phyloP scores from a whole-genome alignment of 1,139 yeast genomes.

The Blastobotrys raffinosifermentans region DNA sequence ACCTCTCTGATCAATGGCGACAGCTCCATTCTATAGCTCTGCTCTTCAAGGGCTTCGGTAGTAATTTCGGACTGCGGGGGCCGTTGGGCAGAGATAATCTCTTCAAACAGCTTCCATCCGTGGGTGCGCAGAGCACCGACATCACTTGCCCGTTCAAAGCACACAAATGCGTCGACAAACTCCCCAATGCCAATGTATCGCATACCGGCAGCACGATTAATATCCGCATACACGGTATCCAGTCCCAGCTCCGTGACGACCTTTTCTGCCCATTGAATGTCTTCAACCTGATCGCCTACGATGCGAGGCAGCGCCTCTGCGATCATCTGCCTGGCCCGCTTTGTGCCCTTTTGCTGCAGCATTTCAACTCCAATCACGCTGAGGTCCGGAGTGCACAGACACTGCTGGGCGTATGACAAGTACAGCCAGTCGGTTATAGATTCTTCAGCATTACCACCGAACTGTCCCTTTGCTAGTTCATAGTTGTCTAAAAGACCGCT shows the following conservation, averaged over 20 bases:
- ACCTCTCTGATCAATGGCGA: slow-evolving; percentile 61
- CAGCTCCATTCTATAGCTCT: slow-evolving; percentile 17
- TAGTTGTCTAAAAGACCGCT: slow-evolving; percentile 54
- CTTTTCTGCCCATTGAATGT: slow-evolving; percentile 73
- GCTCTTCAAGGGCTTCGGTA: slow-evolving; percentile 27
- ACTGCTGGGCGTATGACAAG: slow-evolving; percentile 23
- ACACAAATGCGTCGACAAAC: slow-evolving; percentile 58
- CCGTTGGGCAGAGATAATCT: slow-evolving; percentile 46
- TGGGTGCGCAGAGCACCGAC: slow-evolving; percentile 37
- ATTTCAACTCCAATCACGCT: slow-evolving; percentile 22
- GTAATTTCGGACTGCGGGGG: slow-evolving; percentile 20
- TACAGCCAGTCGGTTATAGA: slow-evolving; percentile 23
- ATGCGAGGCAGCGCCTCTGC: slow-evolving; percentile 58
- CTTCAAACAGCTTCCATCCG: slow-evolving; percentile 54
- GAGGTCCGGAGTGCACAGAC: slow-evolving; percentile 17
- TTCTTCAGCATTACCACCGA: slow-evolving; percentile 7
- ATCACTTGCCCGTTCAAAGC: slow-evolving; percentile 64
- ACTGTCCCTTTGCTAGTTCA: slow-evolving; percentile 9
- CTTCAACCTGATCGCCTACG: slow-evolving; percentile 54
- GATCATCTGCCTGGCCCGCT: slow-evolving; percentile 42
- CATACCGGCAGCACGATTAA: slow-evolving; percentile 23
- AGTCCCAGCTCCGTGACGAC: slow-evolving; percentile 43
- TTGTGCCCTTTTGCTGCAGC: slow-evolving; percentile 16
- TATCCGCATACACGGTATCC: slow-evolving; percentile 12
- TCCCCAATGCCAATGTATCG: slow-evolving; percentile 28